Evolutionary conservation across 257 asterid genomes (phyloP), one percentile per base, ranked within the genome.

Genomic region (Ligustrum vulgare): DNA sequence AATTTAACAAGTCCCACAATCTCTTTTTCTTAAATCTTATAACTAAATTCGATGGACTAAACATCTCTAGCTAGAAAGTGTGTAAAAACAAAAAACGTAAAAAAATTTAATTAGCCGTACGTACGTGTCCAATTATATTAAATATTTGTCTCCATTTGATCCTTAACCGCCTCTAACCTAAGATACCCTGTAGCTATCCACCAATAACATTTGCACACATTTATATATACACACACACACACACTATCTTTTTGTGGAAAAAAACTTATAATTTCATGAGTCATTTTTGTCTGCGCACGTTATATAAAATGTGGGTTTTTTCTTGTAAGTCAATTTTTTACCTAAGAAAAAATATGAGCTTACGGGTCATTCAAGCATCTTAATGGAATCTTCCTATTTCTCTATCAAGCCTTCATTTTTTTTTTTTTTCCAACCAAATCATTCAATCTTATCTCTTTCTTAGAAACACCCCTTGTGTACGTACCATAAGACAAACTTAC

Each of bases 251-350:
- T 12, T 8, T 4, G 15, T 0, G 5, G 22, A 13, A 3, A 28
- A 13, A 3, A 28, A 37, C 62, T 39, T 37, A 56, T 51, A 2
- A 39, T 72, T 67, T 67, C 54, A 1, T 31, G 0, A 70, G 92
- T 90, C 96, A 32, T 79, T 69, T 3, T 80, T 70, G 93, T 75
- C 96, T 87, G 96, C 93, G 93, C 96, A 88, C 93, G 91, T 90
- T 87, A 54, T 68, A 39, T 39, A 9, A 39, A 39, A 39, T 2
- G 10, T 39, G 45, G 6, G 67, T 82, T 41, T 77, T 75, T 8
- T 8, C 13, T 3, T 39, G 2, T 12, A 39, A 39, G 13, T 39
- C 82, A 71, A 72, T 63, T 51, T 35, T 72, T 60, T 31, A 39
- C 66, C 36, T 45, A 72, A 76, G 75, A 74, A 74, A 75, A 77